Conservation (phyloP, 106 monocot species). For the Posidonia australis region DNA sequence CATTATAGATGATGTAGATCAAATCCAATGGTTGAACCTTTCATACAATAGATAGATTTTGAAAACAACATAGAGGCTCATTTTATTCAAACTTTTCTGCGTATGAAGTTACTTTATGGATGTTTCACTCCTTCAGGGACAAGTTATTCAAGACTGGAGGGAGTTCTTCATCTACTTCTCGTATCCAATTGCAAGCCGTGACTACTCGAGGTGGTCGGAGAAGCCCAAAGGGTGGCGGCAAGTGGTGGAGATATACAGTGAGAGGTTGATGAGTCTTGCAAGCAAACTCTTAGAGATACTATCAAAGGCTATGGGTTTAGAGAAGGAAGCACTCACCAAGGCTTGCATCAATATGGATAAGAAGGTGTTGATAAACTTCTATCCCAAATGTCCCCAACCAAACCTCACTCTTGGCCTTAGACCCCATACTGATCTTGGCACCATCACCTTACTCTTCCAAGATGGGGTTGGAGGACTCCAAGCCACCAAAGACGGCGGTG, state of each 20-base stretch:
- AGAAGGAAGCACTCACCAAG: conserved; percentile 45
- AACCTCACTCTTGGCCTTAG: conserved; percentile 91
- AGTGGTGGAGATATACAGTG: conserved; percentile 58
- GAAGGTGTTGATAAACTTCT: conserved; percentile 80
- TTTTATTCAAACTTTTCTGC: too few relatives aligned
- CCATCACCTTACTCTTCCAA: conserved; percentile 85
- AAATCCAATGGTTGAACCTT: too few relatives aligned
- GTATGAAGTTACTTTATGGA: too few relatives aligned
- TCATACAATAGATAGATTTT: too few relatives aligned
- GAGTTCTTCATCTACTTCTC: conserved; percentile 93
- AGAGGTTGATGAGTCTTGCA: conserved; percentile 53
- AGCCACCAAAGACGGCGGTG: conserved; percentile 65
- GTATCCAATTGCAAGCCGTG: conserved; percentile 44
- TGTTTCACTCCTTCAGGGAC: conserved; percentile 61
- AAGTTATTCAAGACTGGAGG: conserved; percentile 79
- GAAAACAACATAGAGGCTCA: too few relatives aligned
- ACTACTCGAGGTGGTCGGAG: conserved; percentile 88
- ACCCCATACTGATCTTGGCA: conserved; percentile 85
- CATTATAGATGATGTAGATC: too few relatives aligned
- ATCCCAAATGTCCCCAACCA: conserved; percentile 92
- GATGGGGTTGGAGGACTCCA: conserved; percentile 89
- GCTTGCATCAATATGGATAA: conserved; percentile 93
- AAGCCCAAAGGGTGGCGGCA: conserved; percentile 66
- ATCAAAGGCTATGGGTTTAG: conserved; percentile 87
- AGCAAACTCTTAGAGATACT: conserved; percentile 63